Base-by-base conservation (phyloP, 2,329 filamentous ascomycete genomes). In the Rutstroemia sp. region DNA sequence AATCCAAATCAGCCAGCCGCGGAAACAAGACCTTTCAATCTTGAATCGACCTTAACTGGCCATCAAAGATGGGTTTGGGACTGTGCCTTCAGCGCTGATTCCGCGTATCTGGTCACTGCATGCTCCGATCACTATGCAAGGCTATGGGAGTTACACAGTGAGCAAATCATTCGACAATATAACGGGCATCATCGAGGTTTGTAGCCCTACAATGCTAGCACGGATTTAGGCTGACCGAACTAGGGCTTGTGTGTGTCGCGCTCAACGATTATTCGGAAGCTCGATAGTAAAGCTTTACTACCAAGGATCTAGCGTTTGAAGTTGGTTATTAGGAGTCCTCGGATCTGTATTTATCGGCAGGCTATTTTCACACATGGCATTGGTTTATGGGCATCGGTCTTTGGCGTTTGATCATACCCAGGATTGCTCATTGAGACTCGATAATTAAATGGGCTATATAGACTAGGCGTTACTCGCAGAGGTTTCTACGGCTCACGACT, bases 61-160 rank as follows among this genome's bases (percentile, higher is more conserved):
- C 86, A 89, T 69, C 86, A 89, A 70, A 77, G 86, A 30, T 89
- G 86, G 86, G 86, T 89, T 2, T 89, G 86, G 86, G 86, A 89
- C 66, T 89, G 86, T 64, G 86, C 86, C 0, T 89, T 89, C 68
- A 86, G 82, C 51, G 86, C 86, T 2, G 86, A 89, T 67, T 83
- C 79, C 3, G 86, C 86, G 1, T 89, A 89, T 64, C 73, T 89
- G 5, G 86, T 89, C 16, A 89, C 86, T 0, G 86, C 87, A 1
- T 89, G 85, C 63, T 84, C 79, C 48, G 86, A 89, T 67, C 86
- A 89, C 64, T 89, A 88, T 69, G 86, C 86, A 5, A 73, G 86
- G 23, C 70, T 89, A 57, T 89, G 86, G 86, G 86, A 89, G 70
- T 70, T 89, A 57, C 77, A 79, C 50, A 84, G 81, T 51, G 84